phyloP scores from a whole-genome alignment of 164 flowering plant genomes.

The Piper longum region DNA sequence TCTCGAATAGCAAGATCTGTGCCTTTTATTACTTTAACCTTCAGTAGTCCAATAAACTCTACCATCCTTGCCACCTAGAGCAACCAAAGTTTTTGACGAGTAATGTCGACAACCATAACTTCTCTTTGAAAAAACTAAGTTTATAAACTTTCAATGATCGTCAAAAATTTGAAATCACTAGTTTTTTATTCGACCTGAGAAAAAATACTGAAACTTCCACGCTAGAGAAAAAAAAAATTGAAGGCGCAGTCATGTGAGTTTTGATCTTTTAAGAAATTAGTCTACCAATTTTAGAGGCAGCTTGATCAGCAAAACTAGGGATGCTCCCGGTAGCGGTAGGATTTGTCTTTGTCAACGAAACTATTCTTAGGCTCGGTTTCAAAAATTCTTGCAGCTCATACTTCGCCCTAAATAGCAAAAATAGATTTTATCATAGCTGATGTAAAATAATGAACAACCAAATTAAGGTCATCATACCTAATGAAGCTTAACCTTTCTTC shows the following conservation, averaged over 20 bases:
- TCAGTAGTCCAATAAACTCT: conserved; percentile 82
- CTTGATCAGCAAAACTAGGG: conserved; percentile 40
- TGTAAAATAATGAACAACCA: not conserved
- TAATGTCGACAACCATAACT: not conserved
- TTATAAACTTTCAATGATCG: too few species aligned
- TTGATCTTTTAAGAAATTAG: not conserved
- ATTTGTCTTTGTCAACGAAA: conserved; percentile 33
- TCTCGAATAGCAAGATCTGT: conserved; percentile 80
- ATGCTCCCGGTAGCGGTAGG: conserved; percentile 38
- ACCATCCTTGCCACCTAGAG: conserved; percentile 71
- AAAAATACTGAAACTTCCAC: too few species aligned
- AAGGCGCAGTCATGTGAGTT: not conserved
- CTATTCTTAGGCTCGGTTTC: conserved; percentile 89
- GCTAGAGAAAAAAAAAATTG: too few species aligned
- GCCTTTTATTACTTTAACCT: conserved; percentile 78
- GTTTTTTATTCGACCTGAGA: too few species aligned
- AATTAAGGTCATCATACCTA: conserved; percentile 29
- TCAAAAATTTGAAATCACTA: too few species aligned
- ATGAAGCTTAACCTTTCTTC: conserved; percentile 64
- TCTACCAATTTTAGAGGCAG: conserved; percentile 38
- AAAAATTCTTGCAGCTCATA: conserved; percentile 89
- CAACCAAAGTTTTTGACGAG: not conserved
- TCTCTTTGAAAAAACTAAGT: not conserved
- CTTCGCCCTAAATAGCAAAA: conserved; percentile 44
- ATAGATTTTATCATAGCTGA: not conserved